Evolutionary conservation across 495 filamentous ascomycete species (phyloP).

Genomic region (Trichoderma virens): DNA sequence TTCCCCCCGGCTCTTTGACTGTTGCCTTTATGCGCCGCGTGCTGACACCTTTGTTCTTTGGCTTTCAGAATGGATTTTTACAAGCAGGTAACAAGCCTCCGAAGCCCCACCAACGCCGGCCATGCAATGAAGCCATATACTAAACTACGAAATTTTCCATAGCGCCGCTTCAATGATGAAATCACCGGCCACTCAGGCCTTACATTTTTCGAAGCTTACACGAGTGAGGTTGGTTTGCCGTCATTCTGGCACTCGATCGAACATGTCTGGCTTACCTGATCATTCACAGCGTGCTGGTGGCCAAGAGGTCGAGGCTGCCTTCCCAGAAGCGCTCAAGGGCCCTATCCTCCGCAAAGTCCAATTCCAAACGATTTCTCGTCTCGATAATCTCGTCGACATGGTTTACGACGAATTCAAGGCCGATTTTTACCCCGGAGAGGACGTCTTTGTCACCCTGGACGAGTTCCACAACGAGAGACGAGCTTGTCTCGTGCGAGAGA

Average conservation of each 20-base stretch:
- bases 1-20: too few species aligned
- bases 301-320: conserved; percentile 79
- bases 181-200: conserved; percentile 90
- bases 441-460: conserved; percentile 60
- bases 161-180: conserved; percentile 88
- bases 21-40: background rate
- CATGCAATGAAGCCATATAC: conserved; percentile 1
- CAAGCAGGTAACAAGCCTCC: conserved; percentile 58
- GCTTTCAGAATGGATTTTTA: conserved; percentile 77
- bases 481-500: conserved; percentile 76
- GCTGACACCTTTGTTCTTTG: conserved; percentile 20
- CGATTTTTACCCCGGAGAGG: conserved; percentile 90
- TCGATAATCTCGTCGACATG: conserved; percentile 74
- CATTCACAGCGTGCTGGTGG: conserved; percentile 64
- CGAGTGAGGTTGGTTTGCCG: conserved; percentile 73
- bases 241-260: background rate
- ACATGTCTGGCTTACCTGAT: background rate
- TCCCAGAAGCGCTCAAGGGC: conserved; percentile 85
- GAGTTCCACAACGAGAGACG: conserved; percentile 57
- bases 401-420: conserved; percentile 73
- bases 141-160: conserved; percentile 18
- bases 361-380: conserved; percentile 81
- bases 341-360: conserved; percentile 86
- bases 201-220: conserved; percentile 87
- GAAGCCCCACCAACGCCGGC: background rate